phyloP scores from a whole-genome alignment of 257 asterid species.

The Primulina eburnea region DNA sequence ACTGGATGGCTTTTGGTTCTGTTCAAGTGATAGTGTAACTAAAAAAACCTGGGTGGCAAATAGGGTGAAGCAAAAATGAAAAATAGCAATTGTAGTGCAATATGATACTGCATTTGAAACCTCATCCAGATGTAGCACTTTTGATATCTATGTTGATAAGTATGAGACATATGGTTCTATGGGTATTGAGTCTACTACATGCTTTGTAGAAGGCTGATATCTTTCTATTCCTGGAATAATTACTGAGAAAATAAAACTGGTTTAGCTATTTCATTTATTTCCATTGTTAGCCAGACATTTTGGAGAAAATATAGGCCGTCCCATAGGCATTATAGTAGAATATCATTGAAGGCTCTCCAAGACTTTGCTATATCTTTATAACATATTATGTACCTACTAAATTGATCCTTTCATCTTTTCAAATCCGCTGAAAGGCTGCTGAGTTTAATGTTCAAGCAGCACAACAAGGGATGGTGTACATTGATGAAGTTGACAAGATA shows the following conservation, averaged over 20 bases:
- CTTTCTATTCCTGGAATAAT: background rate
- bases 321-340: constrained; percentile 11
- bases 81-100: background rate
- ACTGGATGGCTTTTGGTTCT: background rate
- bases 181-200: background rate
- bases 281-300: constrained; percentile 17
- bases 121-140: background rate
- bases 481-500: constrained; percentile 97
- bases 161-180: constrained; percentile 8
- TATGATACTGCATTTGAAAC: background rate
- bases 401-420: constrained; percentile 33
- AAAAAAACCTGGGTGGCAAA: constrained; percentile 23
- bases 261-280: constrained; percentile 1
- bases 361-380: constrained; percentile 14
- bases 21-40: constrained; percentile 12
- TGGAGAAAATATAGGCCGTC: constrained; percentile 1
- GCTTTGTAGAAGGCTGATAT: background rate
- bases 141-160: constrained; percentile 2
- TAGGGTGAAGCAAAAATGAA: background rate
- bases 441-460: constrained; percentile 96
- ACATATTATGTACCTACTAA: constrained; percentile 18
- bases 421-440: constrained; percentile 64
- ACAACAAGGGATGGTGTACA: constrained; percentile 92
- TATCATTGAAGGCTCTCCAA: background rate
- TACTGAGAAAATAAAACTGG: constrained; percentile 5